Evolutionary conservation across 1,284 basidiomycete species (phyloP).

Genomic region (Pseudozyma sp.): DNA sequence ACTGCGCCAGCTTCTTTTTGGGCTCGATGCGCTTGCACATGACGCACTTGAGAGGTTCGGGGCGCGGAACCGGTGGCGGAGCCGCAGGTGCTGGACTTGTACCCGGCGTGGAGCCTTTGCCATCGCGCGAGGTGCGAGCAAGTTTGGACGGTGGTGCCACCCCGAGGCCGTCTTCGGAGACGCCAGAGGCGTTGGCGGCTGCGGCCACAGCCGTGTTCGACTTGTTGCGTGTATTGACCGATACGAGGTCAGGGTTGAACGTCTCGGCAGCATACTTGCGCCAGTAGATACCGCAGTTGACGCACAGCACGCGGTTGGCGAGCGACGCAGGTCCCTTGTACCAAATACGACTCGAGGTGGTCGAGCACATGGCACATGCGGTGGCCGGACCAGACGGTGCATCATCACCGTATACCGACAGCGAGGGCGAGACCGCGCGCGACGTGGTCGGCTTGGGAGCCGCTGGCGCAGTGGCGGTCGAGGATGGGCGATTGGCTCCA

Average conservation of each 20-base stretch:
- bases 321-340: slow-evolving; percentile 61
- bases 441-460: slow-evolving; percentile 42
- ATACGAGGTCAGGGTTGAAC: slow-evolving; percentile 51
- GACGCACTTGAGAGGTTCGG: slow-evolving; percentile 61
- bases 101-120: slow-evolving; percentile 26
- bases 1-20: slow-evolving; percentile 60
- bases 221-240: slow-evolving; percentile 53
- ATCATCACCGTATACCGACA: slow-evolving; percentile 52
- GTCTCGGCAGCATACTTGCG: slow-evolving; percentile 67
- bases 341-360: slow-evolving; percentile 57
- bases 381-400: slow-evolving; percentile 30
- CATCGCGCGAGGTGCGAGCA: slow-evolving; percentile 37
- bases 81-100: slow-evolving; percentile 21
- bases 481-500: slow-evolving; percentile 11
- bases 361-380: slow-evolving; percentile 62
- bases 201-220: slow-evolving; percentile 45
- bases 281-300: slow-evolving; percentile 66
- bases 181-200: slow-evolving; percentile 30
- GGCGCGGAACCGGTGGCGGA: slow-evolving; percentile 29
- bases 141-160: slow-evolving; percentile 62
- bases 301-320: slow-evolving; percentile 59
- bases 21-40: slow-evolving; percentile 64
- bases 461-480: slow-evolving; percentile 12
- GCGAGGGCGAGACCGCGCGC: slow-evolving; percentile 58
- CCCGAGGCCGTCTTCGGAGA: slow-evolving; percentile 51